Conservation (phyloP, 148 eudicot species). For the Simmondsia chinensis region DNA sequence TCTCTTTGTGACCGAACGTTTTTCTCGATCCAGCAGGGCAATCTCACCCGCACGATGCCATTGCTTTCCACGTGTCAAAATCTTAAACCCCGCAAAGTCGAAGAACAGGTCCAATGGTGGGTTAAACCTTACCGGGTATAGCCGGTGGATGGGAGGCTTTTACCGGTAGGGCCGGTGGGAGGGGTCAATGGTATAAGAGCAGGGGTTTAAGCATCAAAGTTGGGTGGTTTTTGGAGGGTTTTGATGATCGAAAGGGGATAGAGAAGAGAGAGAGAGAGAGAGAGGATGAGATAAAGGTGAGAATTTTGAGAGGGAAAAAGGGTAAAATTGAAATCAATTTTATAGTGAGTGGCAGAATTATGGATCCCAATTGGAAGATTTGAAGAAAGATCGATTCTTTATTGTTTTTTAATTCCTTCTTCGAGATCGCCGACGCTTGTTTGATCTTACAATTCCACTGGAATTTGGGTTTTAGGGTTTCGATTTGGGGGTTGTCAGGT, state of each 20-base stretch:
- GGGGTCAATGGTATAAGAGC: constrained; percentile 46
- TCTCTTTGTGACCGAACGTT: constrained; percentile 47
- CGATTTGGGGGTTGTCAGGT: constrained; percentile 9
- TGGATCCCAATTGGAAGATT: constrained; percentile 21
- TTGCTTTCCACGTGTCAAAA: constrained; percentile 21
- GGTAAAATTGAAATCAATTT: constrained; percentile 2
- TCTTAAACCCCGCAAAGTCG: neutral
- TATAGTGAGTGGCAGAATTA: neutral
- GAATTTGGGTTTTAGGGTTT: too few relatives aligned
- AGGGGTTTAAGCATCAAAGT: constrained; percentile 54
- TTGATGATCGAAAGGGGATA: too few relatives aligned
- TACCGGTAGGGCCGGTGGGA: constrained; percentile 32
- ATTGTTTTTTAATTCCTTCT: constrained; percentile 2
- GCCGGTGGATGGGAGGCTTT: constrained; percentile 18
- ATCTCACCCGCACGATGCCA: constrained; percentile 17
- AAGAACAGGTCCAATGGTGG: constrained; percentile 39
- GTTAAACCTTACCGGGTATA: constrained; percentile 25
- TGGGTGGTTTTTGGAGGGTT: constrained; percentile 81
- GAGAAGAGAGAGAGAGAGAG: constrained; percentile 24
- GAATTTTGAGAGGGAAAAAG: too few relatives aligned
- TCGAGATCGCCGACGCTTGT: constrained; percentile 9
- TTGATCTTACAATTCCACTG: constrained; percentile 9
- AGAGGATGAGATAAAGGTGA: constrained; percentile 3
- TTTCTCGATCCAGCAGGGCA: constrained; percentile 20
- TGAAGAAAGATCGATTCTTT: constrained; percentile 7